Base-by-base conservation (phyloP, 2,329 filamentous ascomycete species). In the Chaetomium globosum region DNA sequence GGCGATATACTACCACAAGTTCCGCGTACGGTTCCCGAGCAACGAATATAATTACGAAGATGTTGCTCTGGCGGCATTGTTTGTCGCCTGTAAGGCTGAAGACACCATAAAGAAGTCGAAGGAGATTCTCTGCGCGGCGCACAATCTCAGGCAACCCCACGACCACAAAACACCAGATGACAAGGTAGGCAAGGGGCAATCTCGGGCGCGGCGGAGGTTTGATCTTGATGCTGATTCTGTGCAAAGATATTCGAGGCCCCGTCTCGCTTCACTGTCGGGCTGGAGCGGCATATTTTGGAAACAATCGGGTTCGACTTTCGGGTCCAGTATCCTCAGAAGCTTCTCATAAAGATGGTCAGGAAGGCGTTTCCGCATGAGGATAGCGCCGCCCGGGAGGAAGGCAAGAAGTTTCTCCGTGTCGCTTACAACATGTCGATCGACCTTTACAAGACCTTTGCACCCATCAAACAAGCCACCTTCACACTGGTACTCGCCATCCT, bases 31-130 rank as follows among this genome's bases (percentile, higher is more conserved):
- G 54, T 93, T 96, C 73, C 85, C 88, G n/a, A 92, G 93, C 71
- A 87, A 82, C 69, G 93, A 96, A 73, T 97, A 96, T 77, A 91
- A 90, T 75, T 93, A 88, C 69, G 78, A 92, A 76, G 94, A 98
- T 75, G 93, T 92, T 1, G 92, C 94, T 0, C 86, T 95, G 7
- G 92, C 95, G 0, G 90, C 92, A 28, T 81, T 99, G 9, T 94
- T 98, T 74, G 91, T 93, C 2, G 93, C 93, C 2, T 98, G 94
- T 82, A 99, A 99, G 80, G 93, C 96, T 54, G 95, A 99, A 77
- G 95, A 99, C 77, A 99, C 95, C 0, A 85, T 97, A 70, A 99
- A 99, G 80, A 98, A 98, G 80, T 96, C 92, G 3, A 88, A 87
- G 65, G 95, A 99, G 69, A 96, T 99, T 67, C 82, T 98, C 19